A percentile compares a stretch with the other conserved stretches of the same genome.
Conservation (phyloP, 495 filamentous ascomycete species). For the Podospora didyma region DNA sequence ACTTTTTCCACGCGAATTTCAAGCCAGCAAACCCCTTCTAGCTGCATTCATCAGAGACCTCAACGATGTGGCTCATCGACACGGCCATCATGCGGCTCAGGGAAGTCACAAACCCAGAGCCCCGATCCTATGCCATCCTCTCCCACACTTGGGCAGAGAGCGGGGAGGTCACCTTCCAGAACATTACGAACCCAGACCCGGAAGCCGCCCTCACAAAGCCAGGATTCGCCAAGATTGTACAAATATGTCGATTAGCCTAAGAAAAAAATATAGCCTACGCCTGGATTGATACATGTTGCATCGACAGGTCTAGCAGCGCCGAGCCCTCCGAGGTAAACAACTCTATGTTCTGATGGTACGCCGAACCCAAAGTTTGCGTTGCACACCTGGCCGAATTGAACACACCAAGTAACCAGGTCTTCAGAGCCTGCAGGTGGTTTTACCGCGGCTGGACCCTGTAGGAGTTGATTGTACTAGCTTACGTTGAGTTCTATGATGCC, state of each 20-base stretch:
- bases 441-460: conserved; percentile 36
- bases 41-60: too few species aligned
- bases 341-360: conserved; percentile 39
- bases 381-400: conserved; percentile 32
- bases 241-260: conserved; percentile 4
- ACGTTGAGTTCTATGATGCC: conserved; percentile 27
- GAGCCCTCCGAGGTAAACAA: conserved; percentile 39
- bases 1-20: too few species aligned
- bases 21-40: too few species aligned
- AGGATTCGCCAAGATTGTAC: conserved; percentile 14
- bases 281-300: conserved; percentile 38
- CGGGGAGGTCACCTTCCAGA: conserved; percentile 15
- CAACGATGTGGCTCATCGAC: background rate
- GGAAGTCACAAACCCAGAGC: background rate
- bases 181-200: background rate
- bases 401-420: background rate
- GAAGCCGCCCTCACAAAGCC: background rate
- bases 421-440: conserved; percentile 31
- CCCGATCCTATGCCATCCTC: conserved; percentile 16
- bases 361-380: conserved; percentile 28
- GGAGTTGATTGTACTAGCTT: conserved; percentile 32
- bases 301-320: conserved; percentile 35
- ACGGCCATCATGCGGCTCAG: background rate
- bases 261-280: conserved; percentile 10
- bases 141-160: conserved; percentile 17